Evolutionary conservation across 805 yeast species (phyloP).

Genomic region (Barnettozyma vustinii): DNA sequence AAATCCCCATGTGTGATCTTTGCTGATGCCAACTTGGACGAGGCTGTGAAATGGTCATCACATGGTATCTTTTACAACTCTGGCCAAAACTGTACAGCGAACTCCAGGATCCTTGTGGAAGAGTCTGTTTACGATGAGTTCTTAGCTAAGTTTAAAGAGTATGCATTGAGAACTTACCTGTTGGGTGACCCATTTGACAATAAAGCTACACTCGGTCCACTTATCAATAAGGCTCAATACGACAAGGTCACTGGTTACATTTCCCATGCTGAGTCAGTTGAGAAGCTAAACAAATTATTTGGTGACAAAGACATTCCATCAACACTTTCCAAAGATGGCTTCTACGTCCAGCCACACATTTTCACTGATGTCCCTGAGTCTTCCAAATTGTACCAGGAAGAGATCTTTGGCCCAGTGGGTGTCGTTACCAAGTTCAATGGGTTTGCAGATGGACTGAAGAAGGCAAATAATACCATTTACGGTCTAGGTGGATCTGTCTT

Average conservation of each 20-base stretch:
- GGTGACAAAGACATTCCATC: slow-evolving; percentile 32
- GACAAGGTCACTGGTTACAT: slow-evolving; percentile 46
- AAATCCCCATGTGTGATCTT: slow-evolving; percentile 61
- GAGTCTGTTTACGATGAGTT: slow-evolving; percentile 52
- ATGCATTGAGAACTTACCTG: slow-evolving; percentile 43
- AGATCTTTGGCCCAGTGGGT: slow-evolving; percentile 86
- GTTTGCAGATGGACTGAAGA: slow-evolving; percentile 60
- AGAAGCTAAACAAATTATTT: slow-evolving; percentile 42
- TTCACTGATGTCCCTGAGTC: slow-evolving; percentile 63
- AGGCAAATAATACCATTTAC: slow-evolving; percentile 68
- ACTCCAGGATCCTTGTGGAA: slow-evolving; percentile 56
- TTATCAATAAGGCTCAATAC: slow-evolving; percentile 50
- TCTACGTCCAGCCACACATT: slow-evolving; percentile 68
- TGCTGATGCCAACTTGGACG: slow-evolving; percentile 58
- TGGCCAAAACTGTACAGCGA: slow-evolving; percentile 68
- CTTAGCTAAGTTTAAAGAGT: slow-evolving; percentile 36
- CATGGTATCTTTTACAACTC: slow-evolving; percentile 59
- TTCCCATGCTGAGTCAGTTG: slow-evolving; percentile 40
- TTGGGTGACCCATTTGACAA: slow-evolving; percentile 52
- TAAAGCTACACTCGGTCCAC: slow-evolving; percentile 52
- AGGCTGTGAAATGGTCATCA: slow-evolving; percentile 65
- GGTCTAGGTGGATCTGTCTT: slow-evolving; percentile 84
- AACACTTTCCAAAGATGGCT: slow-evolving; percentile 39
- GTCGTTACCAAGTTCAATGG: slow-evolving; percentile 57
- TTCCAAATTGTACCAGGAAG: slow-evolving; percentile 68